Conservation (phyloP, 208 protist species). For the Endotrypanum monterogeii region DNA sequence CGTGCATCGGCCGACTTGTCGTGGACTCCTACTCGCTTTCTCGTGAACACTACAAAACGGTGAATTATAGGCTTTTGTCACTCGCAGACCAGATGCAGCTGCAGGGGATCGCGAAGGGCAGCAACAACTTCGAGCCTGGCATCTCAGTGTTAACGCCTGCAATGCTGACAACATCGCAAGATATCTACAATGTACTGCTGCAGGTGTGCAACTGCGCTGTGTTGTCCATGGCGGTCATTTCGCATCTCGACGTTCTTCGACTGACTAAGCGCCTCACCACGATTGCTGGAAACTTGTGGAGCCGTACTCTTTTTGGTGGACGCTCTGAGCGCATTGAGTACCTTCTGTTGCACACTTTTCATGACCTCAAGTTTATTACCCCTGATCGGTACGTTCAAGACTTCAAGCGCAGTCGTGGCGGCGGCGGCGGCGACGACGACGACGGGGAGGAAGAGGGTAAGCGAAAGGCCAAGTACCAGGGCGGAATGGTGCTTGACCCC, state of each 20-base stretch:
- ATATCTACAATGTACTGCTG: slow-evolving; percentile 68
- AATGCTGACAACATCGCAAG: slow-evolving; percentile 40
- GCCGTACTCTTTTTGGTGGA: slow-evolving; percentile 91
- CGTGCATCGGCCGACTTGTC: slow-evolving; percentile 93
- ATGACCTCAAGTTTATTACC: slow-evolving; percentile 94
- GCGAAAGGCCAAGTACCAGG: slow-evolving; percentile 91
- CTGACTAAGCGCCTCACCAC: slow-evolving; percentile 98
- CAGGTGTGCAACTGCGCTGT: slow-evolving; percentile 78
- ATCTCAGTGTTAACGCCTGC: slow-evolving; percentile 47
- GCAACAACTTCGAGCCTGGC: slow-evolving; percentile 66
- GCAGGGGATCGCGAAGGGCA: slow-evolving; percentile 62
- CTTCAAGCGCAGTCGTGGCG: slow-evolving; percentile 60
- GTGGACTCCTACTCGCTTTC: slow-evolving; percentile 95
- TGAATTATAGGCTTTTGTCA: slow-evolving; percentile 89
- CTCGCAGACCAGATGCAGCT: slow-evolving; percentile 77
- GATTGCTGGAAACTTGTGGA: slow-evolving; percentile 97
- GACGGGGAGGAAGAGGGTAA: slow-evolving; percentile 72
- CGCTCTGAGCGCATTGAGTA: slow-evolving; percentile 99
- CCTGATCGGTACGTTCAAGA: slow-evolving; percentile 93
- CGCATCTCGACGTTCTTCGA: slow-evolving; percentile 96
- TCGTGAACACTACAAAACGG: slow-evolving; percentile 92
- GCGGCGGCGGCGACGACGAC: slow-evolving; percentile 66
- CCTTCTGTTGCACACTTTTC: slow-evolving; percentile 97
- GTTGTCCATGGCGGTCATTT: slow-evolving; percentile 85
- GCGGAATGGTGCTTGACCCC: slow-evolving; percentile 97